These are phyloP conservation scores for Mycosphaerella sp. DNA, from an alignment of 2,329 filamentous ascomycete genomes.

Conservation along the genomic window DNA sequence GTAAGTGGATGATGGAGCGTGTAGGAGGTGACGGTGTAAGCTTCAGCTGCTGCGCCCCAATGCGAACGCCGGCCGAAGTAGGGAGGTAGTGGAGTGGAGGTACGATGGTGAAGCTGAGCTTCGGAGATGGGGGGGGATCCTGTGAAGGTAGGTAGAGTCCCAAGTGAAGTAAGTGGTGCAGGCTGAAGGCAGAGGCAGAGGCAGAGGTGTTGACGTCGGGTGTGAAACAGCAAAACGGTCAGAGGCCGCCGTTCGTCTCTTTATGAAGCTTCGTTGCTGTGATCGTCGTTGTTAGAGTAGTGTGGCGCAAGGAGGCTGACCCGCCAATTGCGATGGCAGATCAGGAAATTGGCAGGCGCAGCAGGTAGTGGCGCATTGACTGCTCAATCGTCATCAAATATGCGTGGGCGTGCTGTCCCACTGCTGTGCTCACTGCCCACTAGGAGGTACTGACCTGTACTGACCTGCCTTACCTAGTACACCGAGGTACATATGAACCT, in stretches of 20 bases:
- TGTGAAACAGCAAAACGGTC: neutral
- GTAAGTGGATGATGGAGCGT: too few species aligned
- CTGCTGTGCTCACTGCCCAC: neutral
- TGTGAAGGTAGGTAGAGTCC: too few species aligned
- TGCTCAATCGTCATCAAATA: neutral
- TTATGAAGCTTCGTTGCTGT: neutral
- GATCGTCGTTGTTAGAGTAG: neutral
- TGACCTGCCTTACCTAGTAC: neutral
- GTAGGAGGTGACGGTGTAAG: too few species aligned
- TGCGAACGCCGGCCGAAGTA: too few species aligned
- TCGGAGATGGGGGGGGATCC: too few species aligned
- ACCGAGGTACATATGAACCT: too few species aligned
- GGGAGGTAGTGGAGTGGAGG: too few species aligned
- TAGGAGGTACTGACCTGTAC: neutral
- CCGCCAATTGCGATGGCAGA: neutral
- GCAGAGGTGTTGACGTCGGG: neutral
- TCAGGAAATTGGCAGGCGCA: conserved; percentile 2
- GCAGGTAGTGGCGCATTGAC: neutral
- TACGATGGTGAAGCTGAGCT: too few species aligned
- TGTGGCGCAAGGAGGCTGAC: conserved; percentile 1
- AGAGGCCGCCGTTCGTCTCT: neutral
- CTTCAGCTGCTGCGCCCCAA: too few species aligned
- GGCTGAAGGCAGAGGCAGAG: too few species aligned
- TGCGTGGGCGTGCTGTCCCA: neutral
- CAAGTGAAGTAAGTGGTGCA: too few species aligned